Base-by-base conservation (phyloP, 2,329 filamentous ascomycete species). In the Neonectria neomacrospora region DNA sequence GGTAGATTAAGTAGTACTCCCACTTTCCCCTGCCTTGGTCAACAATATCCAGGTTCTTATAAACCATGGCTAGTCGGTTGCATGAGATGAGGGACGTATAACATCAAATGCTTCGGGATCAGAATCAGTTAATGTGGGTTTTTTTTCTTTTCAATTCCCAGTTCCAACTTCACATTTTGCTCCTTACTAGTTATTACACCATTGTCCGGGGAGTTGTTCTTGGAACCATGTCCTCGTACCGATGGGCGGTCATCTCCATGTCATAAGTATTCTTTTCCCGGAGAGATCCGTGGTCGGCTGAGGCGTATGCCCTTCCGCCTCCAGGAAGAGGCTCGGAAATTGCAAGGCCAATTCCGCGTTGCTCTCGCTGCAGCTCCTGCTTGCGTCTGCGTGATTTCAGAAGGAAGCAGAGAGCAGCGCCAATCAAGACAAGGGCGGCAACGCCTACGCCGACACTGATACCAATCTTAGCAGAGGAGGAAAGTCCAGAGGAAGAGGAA, bases 181-280 rank as follows among this genome's bases (percentile, higher is more conserved):
- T 42, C 45, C 28, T 41, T 30, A 48, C 50, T 34, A 50, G 30
- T n/a, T 20, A 52, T 73, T 62, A 81, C 10, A 82, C 78, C 75
- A 81, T 78, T 16, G 75, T 79, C 72, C 80, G 78, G 11, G 86
- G 86, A 50, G 82, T 79, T 63, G 82, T 79, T 47, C 84, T 78
- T 28, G 85, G 85, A 22, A 85, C 70, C 84, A 87, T 85, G 66
- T 88, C 86, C 73, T 88, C 86, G 66, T 88, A 88, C 44, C 84
- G 80, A 63, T 83, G 80, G 3, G 84, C 81, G 63, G 82, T 81
- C 71, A 82, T 77, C 67, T 88, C 85, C 45, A 87, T 78, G 50
- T 85, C 83, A 50, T 77, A 74, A 11, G 76, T 77, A 47, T 78
- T 75, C 58, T 81, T 79, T 61, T 78, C 75, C 20, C 72, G 73